These are phyloP conservation scores for Kwoniella bestiolae DNA, from an alignment of 768 basidiomycete species.

Conservation along the genomic window DNA sequence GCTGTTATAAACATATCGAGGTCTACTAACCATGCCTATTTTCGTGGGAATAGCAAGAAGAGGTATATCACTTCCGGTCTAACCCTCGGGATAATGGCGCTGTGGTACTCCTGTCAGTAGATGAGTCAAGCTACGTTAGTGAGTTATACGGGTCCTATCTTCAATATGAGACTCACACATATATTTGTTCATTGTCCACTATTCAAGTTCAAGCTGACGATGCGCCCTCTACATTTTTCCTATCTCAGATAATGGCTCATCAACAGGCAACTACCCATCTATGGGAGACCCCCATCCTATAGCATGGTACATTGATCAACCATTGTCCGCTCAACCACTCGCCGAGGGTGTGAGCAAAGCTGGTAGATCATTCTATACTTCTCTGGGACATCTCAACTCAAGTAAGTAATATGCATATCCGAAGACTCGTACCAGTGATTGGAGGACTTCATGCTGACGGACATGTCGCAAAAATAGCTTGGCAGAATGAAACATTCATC, in stretches of 20 bases:
- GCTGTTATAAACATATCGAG: no score
- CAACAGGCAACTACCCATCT: slow-evolving; percentile 64
- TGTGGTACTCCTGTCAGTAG: slow-evolving; percentile 66
- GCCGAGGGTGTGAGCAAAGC: slow-evolving; percentile 58
- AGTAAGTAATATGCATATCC: no score
- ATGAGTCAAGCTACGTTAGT: slow-evolving; percentile 70
- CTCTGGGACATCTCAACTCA: slow-evolving; percentile 76
- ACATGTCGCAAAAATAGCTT: slow-evolving; percentile 28
- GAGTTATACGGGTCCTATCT: slow-evolving; percentile 17
- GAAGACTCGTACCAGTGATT: no score
- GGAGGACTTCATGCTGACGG: no score
- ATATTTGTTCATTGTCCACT: no score
- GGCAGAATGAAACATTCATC: slow-evolving; percentile 70
- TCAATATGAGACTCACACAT: no score
- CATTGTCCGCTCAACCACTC: slow-evolving; percentile 65
- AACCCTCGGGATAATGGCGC: slow-evolving; percentile 72
- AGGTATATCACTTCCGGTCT: slow-evolving; percentile 70
- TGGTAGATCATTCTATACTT: slow-evolving; percentile 83
- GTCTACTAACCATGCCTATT: no score
- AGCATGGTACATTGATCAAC: slow-evolving; percentile 82
- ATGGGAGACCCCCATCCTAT: slow-evolving; percentile 75
- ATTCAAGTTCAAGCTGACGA: no score
- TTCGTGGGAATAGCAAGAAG: slow-evolving; percentile 49
- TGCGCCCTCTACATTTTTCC: background rate
- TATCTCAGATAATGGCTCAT: slow-evolving; percentile 46